phyloP scores from a whole-genome alignment of 345 rosid species.

The Moringa oleifera region DNA sequence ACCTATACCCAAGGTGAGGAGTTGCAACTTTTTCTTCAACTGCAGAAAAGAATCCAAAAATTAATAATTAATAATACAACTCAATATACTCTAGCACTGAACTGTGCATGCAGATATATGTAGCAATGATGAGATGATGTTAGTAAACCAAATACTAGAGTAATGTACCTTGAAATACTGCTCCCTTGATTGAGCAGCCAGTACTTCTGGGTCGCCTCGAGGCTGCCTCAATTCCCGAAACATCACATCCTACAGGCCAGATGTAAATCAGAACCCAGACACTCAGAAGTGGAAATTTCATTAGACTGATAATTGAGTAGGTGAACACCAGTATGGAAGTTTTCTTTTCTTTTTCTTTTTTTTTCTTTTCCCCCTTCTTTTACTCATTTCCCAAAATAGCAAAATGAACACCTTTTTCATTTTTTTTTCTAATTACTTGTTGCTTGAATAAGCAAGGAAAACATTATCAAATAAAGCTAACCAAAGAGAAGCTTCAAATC shows the following conservation, averaged over 20 bases:
- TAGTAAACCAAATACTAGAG: conserved; percentile 2
- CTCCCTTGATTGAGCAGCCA: conserved; percentile 79
- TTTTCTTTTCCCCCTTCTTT: too few relatives aligned
- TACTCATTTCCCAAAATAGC: too few relatives aligned
- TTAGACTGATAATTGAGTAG: too few relatives aligned
- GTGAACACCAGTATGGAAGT: too few relatives aligned
- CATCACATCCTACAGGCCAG: conserved; percentile 54
- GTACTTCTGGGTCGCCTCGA: conserved; percentile 63
- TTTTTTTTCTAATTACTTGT: too few relatives aligned
- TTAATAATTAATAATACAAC: neutral
- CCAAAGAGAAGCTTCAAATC: neutral
- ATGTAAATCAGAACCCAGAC: conserved; percentile 17
- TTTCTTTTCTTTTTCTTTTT: neutral
- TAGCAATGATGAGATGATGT: conserved; percentile 6
- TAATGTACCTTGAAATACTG: conserved; percentile 63
- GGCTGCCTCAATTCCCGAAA: conserved; percentile 56
- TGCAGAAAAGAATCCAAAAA: conserved; percentile 35
- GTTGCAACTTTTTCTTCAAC: conserved; percentile 69
- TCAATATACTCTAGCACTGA: neutral
- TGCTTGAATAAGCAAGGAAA: neutral
- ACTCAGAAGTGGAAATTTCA: conserved; percentile 1
- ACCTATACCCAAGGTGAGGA: conserved; percentile 72
- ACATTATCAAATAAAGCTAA: neutral
- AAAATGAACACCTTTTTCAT: too few relatives aligned
- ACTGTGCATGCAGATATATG: neutral